Percentiles rank a stretch among this genome's conserved stretches.
phyloP scores from a whole-genome alignment of 805 yeast genomes.

The Wickerhamomyces rabaulensis region DNA sequence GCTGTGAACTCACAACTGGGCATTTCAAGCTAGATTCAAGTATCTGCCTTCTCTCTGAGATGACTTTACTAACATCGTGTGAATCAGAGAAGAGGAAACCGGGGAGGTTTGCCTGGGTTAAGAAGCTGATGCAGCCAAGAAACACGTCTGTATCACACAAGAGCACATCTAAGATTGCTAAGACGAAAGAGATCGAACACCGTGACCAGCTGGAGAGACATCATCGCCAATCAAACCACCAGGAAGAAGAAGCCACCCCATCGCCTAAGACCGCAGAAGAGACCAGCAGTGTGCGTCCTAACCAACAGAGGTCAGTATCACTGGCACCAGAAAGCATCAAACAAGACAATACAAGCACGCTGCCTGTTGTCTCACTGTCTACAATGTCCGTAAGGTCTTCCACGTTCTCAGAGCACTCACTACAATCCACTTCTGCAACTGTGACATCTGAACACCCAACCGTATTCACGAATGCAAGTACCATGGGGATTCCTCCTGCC shows the following conservation, averaged over 20 bases:
- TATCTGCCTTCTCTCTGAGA: no score
- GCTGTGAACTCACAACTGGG: no score
- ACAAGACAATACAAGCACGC: constrained; percentile 26
- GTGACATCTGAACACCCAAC: constrained; percentile 30
- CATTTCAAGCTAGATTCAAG: no score
- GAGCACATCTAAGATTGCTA: neutral
- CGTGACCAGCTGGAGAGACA: neutral
- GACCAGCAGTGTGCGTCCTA: neutral
- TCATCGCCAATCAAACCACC: neutral
- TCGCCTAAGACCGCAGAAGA: neutral
- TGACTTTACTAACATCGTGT: neutral
- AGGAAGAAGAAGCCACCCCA: neutral
- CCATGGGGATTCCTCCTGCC: constrained; percentile 71
- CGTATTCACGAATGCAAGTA: constrained; percentile 55
- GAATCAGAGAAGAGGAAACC: constrained; percentile 4
- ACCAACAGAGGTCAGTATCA: constrained; percentile 4
- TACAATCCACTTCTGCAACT: constrained; percentile 32
- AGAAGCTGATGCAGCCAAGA: constrained; percentile 12
- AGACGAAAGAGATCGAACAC: neutral
- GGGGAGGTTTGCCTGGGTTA: constrained; percentile 17
- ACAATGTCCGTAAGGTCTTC: constrained; percentile 32
- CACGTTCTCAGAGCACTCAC: constrained; percentile 31
- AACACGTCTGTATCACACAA: neutral
- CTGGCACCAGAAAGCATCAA: constrained; percentile 10
- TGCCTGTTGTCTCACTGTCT: constrained; percentile 29